Base-by-base conservation (phyloP, 352 stramenopile species). In the Phytophthora pini region DNA sequence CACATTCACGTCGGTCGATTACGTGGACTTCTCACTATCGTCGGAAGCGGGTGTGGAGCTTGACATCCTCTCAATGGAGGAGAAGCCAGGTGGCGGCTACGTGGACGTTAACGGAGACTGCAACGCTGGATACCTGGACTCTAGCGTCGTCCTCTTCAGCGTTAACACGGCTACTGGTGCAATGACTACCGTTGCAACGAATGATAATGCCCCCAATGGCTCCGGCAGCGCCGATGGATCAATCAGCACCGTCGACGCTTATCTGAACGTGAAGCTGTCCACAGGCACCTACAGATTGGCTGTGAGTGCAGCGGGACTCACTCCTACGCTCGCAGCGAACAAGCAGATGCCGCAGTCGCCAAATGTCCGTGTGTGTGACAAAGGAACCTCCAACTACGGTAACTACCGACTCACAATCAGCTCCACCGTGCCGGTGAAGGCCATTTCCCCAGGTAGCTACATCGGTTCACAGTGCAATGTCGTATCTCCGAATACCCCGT, bases 31-130 rank as follows among this genome's bases (percentile, higher is more conserved):
- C 36, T 73, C 54, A 3, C 24, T 92, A 7, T 68, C 56, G 3
- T 52, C 70, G 1, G 63, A 76, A 38, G 65, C 73, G 12, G 41
- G 68, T 13, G 81, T 92, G 8, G 77, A 87, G 60, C 48, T 91
- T 0, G 82, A 91, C 48, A 80, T 93, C 17, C 56, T 93, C 15
- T 89, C 82, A 1, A 86, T 89, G 68, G 82, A 93, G 47, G 54
- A 70, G 11, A 59, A 77, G n/a, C 26, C 15, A 5, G 68, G 51
- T 17, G 72, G 65, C 0, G 50, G 61, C 13, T 93, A 72, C 36
- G 63, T 79, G 4, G 82, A 93, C 59, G 70, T 93, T 15, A 91
- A 93, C 44, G 56, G 54, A 8, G 82, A 93, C 65, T 93, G 84
- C 71, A 93, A 87, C 41, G 80, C 84, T 24, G 75, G 72, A 8